Evolutionary conservation across 2,329 filamentous ascomycete genomes (phyloP), one percentile per base, ranked within the genome.

Genomic region (Cercospora canescens): DNA sequence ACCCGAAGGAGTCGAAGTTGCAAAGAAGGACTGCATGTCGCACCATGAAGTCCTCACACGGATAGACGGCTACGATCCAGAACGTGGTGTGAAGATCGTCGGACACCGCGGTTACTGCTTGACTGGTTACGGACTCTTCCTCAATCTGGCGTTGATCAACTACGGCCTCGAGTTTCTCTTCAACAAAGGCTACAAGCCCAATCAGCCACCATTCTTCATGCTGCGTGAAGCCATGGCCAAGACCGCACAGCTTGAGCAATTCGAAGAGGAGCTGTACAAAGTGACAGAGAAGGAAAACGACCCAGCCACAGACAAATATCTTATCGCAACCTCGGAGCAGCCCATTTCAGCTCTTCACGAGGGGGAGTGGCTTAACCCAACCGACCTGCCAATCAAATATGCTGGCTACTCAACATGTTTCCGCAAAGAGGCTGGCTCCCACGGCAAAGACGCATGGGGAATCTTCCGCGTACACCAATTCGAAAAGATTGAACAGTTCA

Each of bases 391-490:
- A 14, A 92, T 97, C 80, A 96, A 93, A 85, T 91, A 84, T 72
- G 83, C 93, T 50, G 95, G 95, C 7, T 97, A 94, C 83, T 94
- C 90, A 73, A 97, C 94, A 32, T 97, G 94, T 80, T 99, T 97
- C 84, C 88, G 95, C 73, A 94, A 96, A 81, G 95, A 99, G 79
- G 95, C 95, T 45, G 95, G 95, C 62, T 89, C 92, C 21, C 94
- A 95, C 76, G 91, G 93, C 32, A 91, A 93, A 77, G 93, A 99
- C 78, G 94, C 94, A 1, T 99, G 95, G 95, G 95, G 95, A 64
- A 93, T 98, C 68, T 99, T 97, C 87, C 90, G 95, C 70, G 94
- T 98, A 30, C 95, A 99, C 79, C 94, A 99, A 79, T 99, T 98
- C 76, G 94, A 98, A 80, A 97, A 96, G 87, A 87, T 92, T 61